Conservation (phyloP, 306 rosid genomes). For the Cucumis melo region DNA sequence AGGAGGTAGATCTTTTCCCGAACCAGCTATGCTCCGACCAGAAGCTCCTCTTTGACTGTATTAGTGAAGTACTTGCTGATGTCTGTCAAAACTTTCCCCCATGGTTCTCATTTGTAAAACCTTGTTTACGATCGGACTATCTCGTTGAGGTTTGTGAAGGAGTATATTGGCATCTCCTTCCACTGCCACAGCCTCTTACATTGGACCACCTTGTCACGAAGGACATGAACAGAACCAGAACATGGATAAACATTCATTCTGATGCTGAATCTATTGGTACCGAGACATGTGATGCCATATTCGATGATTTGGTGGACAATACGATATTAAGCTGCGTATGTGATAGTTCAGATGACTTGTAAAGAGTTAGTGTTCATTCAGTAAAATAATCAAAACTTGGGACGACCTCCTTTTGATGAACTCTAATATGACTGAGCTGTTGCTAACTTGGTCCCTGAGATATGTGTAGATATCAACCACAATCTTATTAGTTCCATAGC, state of each 20-base stretch:
- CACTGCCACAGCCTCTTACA: conserved; percentile 46
- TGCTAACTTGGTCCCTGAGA: conserved; percentile 18
- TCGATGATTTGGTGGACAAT: conserved; percentile 64
- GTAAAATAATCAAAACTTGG: conserved; percentile 5
- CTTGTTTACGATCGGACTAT: conserved; percentile 26
- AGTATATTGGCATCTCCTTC: conserved; percentile 66
- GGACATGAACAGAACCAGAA: conserved; percentile 53
- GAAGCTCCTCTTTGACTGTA: conserved; percentile 57
- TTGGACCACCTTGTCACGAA: conserved; percentile 74
- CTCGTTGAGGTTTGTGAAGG: conserved; percentile 44
- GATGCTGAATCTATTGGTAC: conserved; percentile 51
- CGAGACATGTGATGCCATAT: conserved; percentile 67
- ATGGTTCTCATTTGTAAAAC: conserved; percentile 35
- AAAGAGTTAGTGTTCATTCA: neutral
- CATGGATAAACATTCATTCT: conserved; percentile 65
- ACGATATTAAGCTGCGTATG: conserved; percentile 30
- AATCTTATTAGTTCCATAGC: neutral
- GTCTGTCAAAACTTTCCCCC: conserved; percentile 45
- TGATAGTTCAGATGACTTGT: conserved; percentile 12
- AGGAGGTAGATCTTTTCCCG: conserved; percentile 39
- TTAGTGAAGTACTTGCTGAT: conserved; percentile 56
- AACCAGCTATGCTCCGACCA: conserved; percentile 41
- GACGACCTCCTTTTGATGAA: conserved; percentile 3
- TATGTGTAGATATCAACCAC: conserved; percentile 17
- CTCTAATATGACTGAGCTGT: conserved; percentile 17